Evolutionary conservation across 1,284 basidiomycete genomes (phyloP).

Genomic region (Cryptococcus sp.): DNA sequence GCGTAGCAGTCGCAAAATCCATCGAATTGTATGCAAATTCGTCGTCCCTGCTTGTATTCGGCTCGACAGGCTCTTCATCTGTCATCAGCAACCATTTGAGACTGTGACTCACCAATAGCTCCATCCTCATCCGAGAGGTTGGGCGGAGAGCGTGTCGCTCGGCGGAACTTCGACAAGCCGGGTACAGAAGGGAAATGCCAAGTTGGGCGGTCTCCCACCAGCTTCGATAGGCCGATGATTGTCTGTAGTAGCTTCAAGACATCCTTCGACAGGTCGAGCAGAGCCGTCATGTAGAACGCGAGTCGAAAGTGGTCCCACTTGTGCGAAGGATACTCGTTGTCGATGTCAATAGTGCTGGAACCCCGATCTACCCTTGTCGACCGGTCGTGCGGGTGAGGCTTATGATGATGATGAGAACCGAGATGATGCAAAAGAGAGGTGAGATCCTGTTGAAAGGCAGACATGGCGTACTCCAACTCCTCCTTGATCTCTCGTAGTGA

Average conservation of each 20-base stretch:
- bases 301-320: conserved; percentile 35
- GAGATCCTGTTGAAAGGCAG: conserved; percentile 5
- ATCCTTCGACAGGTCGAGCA: conserved; percentile 39
- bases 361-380: no score
- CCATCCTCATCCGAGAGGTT: not conserved
- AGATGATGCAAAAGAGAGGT: conserved; percentile 4
- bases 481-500: not conserved
- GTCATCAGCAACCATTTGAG: not conserved
- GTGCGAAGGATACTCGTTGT: not conserved
- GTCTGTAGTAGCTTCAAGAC: conserved; percentile 16
- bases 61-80: not conserved
- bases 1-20: conserved; percentile 23
- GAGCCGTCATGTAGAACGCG: conserved; percentile 42
- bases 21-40: conserved; percentile 8
- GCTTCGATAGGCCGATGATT: conserved; percentile 2
- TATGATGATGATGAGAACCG: not conserved
- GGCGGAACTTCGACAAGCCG: not conserved
- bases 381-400: no score
- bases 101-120: not conserved
- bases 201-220: not conserved
- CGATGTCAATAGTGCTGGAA: no score
- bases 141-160: not conserved
- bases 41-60: not conserved
- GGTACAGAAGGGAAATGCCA: conserved; percentile 3
- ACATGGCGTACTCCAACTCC: conserved; percentile 6